Evolutionary conservation across 2,329 filamentous ascomycete genomes (phyloP).

Genomic region (Amesomyces nigricolor): DNA sequence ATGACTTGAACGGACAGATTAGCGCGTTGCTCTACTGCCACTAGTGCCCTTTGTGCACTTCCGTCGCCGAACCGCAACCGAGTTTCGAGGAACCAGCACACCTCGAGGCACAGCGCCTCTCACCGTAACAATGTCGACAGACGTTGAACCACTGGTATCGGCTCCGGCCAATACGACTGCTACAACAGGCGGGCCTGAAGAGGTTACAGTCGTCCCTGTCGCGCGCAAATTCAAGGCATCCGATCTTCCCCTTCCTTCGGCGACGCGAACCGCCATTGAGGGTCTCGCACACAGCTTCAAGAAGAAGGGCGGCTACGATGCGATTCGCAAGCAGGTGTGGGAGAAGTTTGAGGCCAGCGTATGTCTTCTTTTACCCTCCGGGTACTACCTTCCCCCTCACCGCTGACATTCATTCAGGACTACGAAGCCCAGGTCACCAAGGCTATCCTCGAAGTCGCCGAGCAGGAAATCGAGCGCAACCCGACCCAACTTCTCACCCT

Average conservation of each 20-base stretch:
- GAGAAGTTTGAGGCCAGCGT: constrained; percentile 68
- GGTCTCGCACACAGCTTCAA: constrained; percentile 74
- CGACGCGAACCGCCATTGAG: constrained; percentile 69
- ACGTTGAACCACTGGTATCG: constrained; percentile 7
- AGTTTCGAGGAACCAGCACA: not conserved
- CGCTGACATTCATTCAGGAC: constrained; percentile 43
- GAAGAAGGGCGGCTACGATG: constrained; percentile 79
- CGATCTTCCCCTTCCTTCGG: constrained; percentile 66
- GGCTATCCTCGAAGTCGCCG: constrained; percentile 63
- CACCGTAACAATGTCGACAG: constrained; percentile 17
- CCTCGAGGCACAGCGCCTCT: not conserved
- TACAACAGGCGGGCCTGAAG: constrained; percentile 4
- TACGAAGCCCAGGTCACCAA: constrained; percentile 63
- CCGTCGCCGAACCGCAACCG: not conserved
- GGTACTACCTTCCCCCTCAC: not conserved
- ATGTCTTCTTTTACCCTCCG: constrained; percentile 29
- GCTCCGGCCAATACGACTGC: not conserved
- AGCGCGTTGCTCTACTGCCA: not conserved
- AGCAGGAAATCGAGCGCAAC: constrained; percentile 70
- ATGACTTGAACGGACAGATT: constrained; percentile 6
- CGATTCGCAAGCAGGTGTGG: constrained; percentile 70
- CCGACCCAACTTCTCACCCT: constrained; percentile 65
- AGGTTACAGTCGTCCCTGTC: not conserved
- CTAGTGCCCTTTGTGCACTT: not conserved
- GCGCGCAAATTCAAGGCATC: constrained; percentile 57